A percentile compares a stretch with the other conserved stretches of the same genome.
Conservation (phyloP, 306 rosid species). For the Vigna trinervia region DNA sequence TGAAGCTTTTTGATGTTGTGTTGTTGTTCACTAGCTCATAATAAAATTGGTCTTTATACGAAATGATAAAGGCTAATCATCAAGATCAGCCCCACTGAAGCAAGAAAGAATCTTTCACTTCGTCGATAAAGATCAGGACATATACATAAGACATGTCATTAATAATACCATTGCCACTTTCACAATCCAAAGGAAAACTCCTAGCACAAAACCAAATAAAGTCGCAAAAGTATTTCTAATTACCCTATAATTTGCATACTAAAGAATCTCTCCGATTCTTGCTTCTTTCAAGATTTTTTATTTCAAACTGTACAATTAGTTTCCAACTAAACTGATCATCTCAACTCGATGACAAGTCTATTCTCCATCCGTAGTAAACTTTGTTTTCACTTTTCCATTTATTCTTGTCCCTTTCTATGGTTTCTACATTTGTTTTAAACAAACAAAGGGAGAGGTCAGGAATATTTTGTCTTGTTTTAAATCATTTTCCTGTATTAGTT, state of each 20-base stretch:
- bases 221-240: slow-evolving; percentile 23
- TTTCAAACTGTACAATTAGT: slow-evolving; percentile 3
- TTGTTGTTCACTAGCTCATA: neutral
- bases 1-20: neutral
- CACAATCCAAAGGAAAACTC: slow-evolving; percentile 30
- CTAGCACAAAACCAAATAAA: slow-evolving; percentile 21
- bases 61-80: slow-evolving; percentile 17
- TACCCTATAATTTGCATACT: neutral
- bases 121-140: slow-evolving; percentile 15
- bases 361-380: slow-evolving; percentile 22
- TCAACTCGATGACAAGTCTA: slow-evolving; percentile 25
- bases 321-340: slow-evolving; percentile 24
- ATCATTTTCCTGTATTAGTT: slow-evolving; percentile 4
- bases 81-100: slow-evolving; percentile 24
- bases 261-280: slow-evolving; percentile 10
- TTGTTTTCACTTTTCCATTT: slow-evolving; percentile 30
- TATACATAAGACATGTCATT: slow-evolving; percentile 14
- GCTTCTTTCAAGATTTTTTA: slow-evolving; percentile 30
- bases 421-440: slow-evolving; percentile 12
- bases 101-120: slow-evolving; percentile 14
- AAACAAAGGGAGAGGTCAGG: slow-evolving; percentile 4
- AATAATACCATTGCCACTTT: slow-evolving; percentile 17
- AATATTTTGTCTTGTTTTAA: neutral
- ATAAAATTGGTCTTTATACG: neutral
- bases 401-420: neutral